Percentiles rank a stretch among this genome's conserved stretches.
These are phyloP conservation scores for Ophiocytium majus DNA, from an alignment of 352 stramenopile species.

Conservation along the genomic window DNA sequence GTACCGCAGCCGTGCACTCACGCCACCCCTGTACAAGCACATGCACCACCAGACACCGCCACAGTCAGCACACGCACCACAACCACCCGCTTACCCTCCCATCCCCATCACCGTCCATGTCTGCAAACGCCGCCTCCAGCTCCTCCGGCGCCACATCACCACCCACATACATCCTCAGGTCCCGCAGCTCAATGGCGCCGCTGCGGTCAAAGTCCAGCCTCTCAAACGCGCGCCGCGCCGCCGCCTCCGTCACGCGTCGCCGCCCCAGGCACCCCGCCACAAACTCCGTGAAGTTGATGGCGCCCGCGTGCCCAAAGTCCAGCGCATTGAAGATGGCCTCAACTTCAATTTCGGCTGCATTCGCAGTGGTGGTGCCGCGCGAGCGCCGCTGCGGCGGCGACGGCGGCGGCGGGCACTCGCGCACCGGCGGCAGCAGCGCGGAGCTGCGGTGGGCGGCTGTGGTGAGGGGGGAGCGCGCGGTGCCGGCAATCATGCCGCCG, in stretches of 20 bases:
- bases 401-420: background rate
- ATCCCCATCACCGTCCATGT: background rate
- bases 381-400: background rate
- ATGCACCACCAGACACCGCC: background rate
- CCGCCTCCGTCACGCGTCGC: constrained; percentile 31
- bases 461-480: too few relatives aligned
- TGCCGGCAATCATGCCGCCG: too few relatives aligned
- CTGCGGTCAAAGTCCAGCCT: constrained; percentile 29
- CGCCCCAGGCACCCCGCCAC: constrained; percentile 42
- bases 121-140: background rate
- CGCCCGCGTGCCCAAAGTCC: constrained; percentile 38
- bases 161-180: constrained; percentile 20
- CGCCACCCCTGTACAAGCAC: background rate
- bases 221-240: constrained; percentile 33
- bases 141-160: background rate
- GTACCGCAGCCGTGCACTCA: background rate
- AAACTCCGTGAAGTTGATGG: constrained; percentile 52
- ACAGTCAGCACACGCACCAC: background rate
- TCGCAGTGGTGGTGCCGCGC: background rate
- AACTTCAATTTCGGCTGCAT: constrained; percentile 18
- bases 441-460: background rate
- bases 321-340: constrained; percentile 45
- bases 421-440: background rate
- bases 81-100: background rate
- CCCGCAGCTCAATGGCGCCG: constrained; percentile 10